phyloP scores from a whole-genome alignment of 495 filamentous ascomycete species.

The Penicillium soppii region DNA sequence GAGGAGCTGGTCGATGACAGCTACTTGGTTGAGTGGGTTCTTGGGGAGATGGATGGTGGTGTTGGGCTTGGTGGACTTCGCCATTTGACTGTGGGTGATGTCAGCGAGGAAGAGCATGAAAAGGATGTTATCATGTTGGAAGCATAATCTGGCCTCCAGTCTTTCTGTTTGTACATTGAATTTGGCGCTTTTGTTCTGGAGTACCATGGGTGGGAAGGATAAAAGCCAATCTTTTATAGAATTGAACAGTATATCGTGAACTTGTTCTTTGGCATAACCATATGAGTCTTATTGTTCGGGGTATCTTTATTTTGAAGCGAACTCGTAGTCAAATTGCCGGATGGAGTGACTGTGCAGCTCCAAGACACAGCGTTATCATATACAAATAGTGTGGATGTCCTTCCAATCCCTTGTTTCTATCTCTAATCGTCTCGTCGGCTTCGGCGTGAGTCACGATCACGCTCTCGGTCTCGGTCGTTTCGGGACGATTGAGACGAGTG shows the following conservation, averaged over 20 bases:
- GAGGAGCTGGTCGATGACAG: slow-evolving; percentile 93
- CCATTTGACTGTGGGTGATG: slow-evolving; percentile 12
- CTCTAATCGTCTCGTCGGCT: slow-evolving; percentile 32
- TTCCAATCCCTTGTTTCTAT: not conserved
- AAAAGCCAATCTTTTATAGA: slow-evolving; percentile 31
- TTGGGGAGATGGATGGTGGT: slow-evolving; percentile 85
- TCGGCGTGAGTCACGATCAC: slow-evolving; percentile 33
- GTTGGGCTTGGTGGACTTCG: slow-evolving; percentile 42
- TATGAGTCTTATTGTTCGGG: slow-evolving; percentile 10
- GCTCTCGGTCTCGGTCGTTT: slow-evolving; percentile 33
- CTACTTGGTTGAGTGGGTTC: slow-evolving; percentile 87
- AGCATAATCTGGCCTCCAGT: slow-evolving; percentile 21
- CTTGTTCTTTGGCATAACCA: not conserved
- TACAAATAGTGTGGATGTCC: not conserved
- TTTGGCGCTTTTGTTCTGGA: slow-evolving; percentile 28
- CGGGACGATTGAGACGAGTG: slow-evolving; percentile 35
- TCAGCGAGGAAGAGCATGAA: slow-evolving; percentile 33
- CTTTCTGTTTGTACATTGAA: slow-evolving; percentile 29
- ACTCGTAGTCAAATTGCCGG: not conserved
- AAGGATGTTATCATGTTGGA: slow-evolving; percentile 49
- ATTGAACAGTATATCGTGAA: slow-evolving; percentile 13
- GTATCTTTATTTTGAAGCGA: slow-evolving; percentile 21
- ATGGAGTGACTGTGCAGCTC: not conserved
- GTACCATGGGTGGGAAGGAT: slow-evolving; percentile 25
- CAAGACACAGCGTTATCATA: slow-evolving; percentile 1